Percentiles rank a stretch among this genome's conserved stretches.
phyloP scores from a whole-genome alignment of 208 protist genomes.

The Wallacemonas sp. region DNA sequence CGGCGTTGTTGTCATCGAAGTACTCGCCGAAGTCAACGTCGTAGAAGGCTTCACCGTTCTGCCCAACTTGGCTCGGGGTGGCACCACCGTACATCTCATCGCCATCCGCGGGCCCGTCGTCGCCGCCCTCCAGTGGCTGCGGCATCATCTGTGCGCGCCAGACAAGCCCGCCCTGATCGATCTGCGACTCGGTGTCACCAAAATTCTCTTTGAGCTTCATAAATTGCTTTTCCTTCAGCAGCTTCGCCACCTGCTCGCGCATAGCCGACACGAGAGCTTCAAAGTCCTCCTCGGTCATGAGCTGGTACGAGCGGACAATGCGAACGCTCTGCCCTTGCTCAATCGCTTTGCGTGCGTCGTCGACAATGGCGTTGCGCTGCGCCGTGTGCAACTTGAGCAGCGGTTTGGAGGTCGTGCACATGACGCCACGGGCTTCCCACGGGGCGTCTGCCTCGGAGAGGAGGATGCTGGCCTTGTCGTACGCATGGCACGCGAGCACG shows the following conservation, averaged over 20 bases:
- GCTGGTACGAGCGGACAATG: conserved; percentile 83
- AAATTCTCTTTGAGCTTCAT: conserved; percentile 71
- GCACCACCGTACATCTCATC: neutral
- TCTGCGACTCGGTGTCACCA: conserved; percentile 61
- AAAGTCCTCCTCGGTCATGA: conserved; percentile 86
- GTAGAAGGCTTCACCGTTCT: conserved; percentile 32
- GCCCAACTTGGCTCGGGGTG: neutral
- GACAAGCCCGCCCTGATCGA: conserved; percentile 46
- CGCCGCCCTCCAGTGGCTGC: conserved; percentile 4
- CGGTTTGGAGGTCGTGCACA: conserved; percentile 65
- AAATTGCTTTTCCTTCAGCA: conserved; percentile 72
- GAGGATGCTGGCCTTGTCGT: conserved; percentile 49
- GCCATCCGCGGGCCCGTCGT: neutral
- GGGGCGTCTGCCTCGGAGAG: conserved; percentile 76
- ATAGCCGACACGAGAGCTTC: conserved; percentile 70
- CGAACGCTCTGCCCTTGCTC: conserved; percentile 64
- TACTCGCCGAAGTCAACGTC: conserved; percentile 43
- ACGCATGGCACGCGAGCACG: conserved; percentile 42
- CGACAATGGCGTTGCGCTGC: conserved; percentile 79
- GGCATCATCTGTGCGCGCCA: conserved; percentile 50
- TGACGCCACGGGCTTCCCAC: conserved; percentile 66
- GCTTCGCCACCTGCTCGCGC: conserved; percentile 52
- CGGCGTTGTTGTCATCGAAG: conserved; percentile 26
- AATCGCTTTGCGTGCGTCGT: conserved; percentile 70
- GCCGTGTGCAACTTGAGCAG: conserved; percentile 78